phyloP scores from a whole-genome alignment of 73 alveolate species.

The Uronychia setigera region DNA sequence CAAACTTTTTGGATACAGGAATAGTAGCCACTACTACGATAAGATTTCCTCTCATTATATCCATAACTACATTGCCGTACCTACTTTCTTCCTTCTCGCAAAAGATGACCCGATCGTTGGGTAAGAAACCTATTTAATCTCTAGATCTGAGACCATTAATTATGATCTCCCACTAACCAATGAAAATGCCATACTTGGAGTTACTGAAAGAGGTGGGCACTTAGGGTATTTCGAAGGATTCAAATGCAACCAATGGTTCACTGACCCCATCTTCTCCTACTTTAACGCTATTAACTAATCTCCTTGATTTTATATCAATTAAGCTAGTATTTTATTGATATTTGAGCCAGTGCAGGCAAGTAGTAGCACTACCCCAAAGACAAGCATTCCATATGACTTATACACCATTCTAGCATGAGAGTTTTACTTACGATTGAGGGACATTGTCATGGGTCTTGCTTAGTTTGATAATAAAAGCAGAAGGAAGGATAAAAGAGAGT shows the following conservation, averaged over 20 bases:
- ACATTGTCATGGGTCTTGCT: neutral
- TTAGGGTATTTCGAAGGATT: slow-evolving; percentile 34
- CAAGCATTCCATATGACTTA: neutral
- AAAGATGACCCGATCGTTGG: slow-evolving; percentile 48
- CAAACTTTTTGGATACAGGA: slow-evolving; percentile 23
- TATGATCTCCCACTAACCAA: slow-evolving; percentile 16
- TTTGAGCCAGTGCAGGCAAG: neutral
- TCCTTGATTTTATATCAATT: too few relatives aligned
- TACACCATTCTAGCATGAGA: neutral
- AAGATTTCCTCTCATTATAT: slow-evolving; percentile 23
- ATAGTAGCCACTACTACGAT: slow-evolving; percentile 19
- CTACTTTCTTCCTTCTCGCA: slow-evolving; percentile 17
- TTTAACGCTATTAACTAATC: slow-evolving; percentile 5
- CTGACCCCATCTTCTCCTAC: slow-evolving; percentile 46
- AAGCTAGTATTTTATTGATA: neutral
- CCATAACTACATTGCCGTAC: slow-evolving; percentile 8
- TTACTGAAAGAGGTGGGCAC: slow-evolving; percentile 58
- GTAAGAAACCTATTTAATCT: neutral
- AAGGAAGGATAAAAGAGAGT: slow-evolving; percentile 19
- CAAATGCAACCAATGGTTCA: slow-evolving; percentile 49
- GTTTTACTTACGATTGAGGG: neutral
- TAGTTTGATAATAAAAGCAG: slow-evolving; percentile 17
- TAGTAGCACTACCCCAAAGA: slow-evolving; percentile 1
- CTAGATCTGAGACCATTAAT: slow-evolving; percentile 6
- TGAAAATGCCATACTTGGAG: slow-evolving; percentile 24